Base-by-base conservation (phyloP, 1,284 basidiomycete genomes). In the Apiotrichum domesticum region DNA sequence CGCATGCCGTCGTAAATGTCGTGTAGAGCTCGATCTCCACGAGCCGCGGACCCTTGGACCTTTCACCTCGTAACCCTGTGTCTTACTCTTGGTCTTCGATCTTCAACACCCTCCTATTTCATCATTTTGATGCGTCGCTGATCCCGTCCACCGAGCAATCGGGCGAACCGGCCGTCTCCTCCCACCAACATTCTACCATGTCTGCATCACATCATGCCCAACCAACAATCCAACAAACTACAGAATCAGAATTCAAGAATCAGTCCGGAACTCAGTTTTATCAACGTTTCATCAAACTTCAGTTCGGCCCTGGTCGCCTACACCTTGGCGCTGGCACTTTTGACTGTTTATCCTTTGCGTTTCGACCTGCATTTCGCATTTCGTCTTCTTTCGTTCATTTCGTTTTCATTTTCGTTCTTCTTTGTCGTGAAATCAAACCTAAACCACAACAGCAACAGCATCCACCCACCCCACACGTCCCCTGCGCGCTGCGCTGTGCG, bases 331-430 rank as follows among this genome's bases (percentile, higher is more conserved):
- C 21, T 21, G 21, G 21, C 21, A 21, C 21, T 21, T 21, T 21
- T 21, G 21, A 21, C 21, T 21, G 21, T 21, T 21, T 21, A 21
- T 21, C 21, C 21, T 21, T 21, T 21, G 21, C 21, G 21, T 21
- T 21, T 21, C 21, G 21, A 21, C 21, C 21, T 21, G 21, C 32
- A 8, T 57, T 34, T 47, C 45, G 34, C 34, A 33, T 37, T 45
- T 57, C 56, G 52, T 56, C 55, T 54, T 57, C 56, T 7, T 13
- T 39, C 37, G 8, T 7, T 13, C 34, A 33, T 37, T 45, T 57
- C 56, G 52, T 56, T 57, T 39, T 39, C 37, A 13, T 39, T 39
- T 21, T 21, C 21, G 21, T 21, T 21, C 21, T 21, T 21, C 21
- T 21, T 21, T 21, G 21, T 21, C 21, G 21, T 21, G 21, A 21